phyloP scores from a whole-genome alignment of 768 basidiomycete species.

The Tremella fuciformis region DNA sequence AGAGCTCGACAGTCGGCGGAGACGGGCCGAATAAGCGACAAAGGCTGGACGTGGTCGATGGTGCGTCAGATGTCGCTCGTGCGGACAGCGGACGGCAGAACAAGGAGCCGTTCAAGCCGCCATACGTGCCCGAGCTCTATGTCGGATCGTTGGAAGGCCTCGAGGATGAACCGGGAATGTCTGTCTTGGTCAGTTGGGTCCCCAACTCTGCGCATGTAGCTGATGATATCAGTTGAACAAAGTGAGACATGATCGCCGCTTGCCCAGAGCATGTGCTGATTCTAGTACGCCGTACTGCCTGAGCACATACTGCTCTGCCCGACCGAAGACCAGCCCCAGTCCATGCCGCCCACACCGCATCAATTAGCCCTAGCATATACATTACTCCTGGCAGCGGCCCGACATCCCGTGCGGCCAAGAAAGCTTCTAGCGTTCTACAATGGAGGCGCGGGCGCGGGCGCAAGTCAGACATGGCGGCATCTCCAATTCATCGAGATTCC shows the following conservation, averaged over 20 bases:
- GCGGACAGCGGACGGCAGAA: slow-evolving; percentile 38
- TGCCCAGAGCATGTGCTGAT: slow-evolving; percentile 60
- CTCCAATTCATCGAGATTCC: slow-evolving; percentile 76
- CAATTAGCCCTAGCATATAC: slow-evolving; percentile 75
- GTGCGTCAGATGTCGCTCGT: no score
- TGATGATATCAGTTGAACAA: background rate
- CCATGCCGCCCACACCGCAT: slow-evolving; percentile 71
- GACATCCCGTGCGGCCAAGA: slow-evolving; percentile 55
- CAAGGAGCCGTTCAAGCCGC: slow-evolving; percentile 71
- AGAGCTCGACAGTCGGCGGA: background rate
- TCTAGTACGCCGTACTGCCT: slow-evolving; percentile 68
- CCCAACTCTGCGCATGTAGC: slow-evolving; percentile 23
- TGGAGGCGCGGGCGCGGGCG: slow-evolving; percentile 66
- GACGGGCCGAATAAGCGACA: slow-evolving; percentile 34
- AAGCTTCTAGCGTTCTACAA: slow-evolving; percentile 84
- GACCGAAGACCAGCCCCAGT: slow-evolving; percentile 58
- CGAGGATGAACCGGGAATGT: slow-evolving; percentile 59
- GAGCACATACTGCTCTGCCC: slow-evolving; percentile 72
- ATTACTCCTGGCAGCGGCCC: slow-evolving; percentile 68
- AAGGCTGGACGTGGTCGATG: slow-evolving; percentile 12
- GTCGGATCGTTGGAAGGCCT: slow-evolving; percentile 66
- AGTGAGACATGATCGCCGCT: slow-evolving; percentile 56
- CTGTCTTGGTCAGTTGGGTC: slow-evolving; percentile 39
- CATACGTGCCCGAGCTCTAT: slow-evolving; percentile 72
- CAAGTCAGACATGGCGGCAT: slow-evolving; percentile 88